Evolutionary conservation across 768 basidiomycete genomes (phyloP).

Genomic region (Phanerodontia chrysosporium): DNA sequence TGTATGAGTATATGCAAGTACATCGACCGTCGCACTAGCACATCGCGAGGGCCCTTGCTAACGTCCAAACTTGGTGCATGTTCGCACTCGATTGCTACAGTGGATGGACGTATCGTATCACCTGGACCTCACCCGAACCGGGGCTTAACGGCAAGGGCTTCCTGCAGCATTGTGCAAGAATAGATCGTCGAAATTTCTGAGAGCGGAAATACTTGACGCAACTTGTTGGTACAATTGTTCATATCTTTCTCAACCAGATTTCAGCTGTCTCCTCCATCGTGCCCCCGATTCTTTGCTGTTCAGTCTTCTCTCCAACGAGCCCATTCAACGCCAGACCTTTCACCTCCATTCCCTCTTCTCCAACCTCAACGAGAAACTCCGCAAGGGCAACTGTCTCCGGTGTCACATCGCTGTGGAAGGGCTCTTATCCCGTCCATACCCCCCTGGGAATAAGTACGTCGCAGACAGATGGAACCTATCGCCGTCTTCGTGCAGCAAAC

Average conservation of each 20-base stretch:
- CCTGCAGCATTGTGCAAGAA: no score
- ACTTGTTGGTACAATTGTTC: no score
- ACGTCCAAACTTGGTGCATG: no score
- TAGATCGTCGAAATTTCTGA: no score
- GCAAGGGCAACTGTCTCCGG: not conserved
- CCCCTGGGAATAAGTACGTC: conserved; percentile 4
- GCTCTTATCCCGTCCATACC: conserved; percentile 6
- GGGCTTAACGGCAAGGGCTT: no score
- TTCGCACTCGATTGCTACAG: no score
- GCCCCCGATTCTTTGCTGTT: conserved; percentile 7
- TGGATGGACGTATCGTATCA: no score
- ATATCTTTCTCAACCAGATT: conserved; percentile 8
- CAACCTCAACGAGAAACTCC: conserved; percentile 3
- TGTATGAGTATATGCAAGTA: no score
- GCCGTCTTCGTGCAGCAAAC: not conserved
- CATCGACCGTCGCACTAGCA: no score
- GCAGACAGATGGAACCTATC: conserved; percentile 1
- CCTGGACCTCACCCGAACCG: no score
- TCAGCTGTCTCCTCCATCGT: conserved; percentile 11
- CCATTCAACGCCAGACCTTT: conserved; percentile 6
- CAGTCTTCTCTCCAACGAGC: conserved; percentile 8
- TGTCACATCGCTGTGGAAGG: conserved; percentile 1
- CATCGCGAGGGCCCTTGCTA: no score
- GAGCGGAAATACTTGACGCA: no score
- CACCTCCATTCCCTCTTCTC: not conserved